Base-by-base conservation (phyloP, 768 basidiomycete species). In the Lentinula boryana region DNA sequence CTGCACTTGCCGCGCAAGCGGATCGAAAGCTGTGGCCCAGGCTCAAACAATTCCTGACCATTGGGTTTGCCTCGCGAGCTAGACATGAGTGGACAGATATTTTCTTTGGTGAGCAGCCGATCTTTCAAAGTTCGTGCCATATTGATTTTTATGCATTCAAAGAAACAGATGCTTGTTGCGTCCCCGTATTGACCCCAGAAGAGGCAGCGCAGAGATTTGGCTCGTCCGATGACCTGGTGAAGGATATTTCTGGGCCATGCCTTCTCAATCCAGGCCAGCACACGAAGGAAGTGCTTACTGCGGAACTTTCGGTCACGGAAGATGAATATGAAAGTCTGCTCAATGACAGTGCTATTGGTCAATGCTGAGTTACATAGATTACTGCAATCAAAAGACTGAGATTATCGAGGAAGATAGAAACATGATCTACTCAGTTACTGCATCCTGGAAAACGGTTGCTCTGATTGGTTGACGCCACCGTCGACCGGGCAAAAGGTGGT, bases 151-250 rank as follows among this genome's bases (percentile, higher is more conserved):
- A 56, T 7, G 8, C 40, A 32, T 21, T 59, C 43, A 18, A 66
- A 91, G 89, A 79, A 32, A 86, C 81, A 12, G 90, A 92, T 61
- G 85, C 88, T 7, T 92, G 90, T 67, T 80, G 80, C 9, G 72
- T 88, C 13, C 89, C 90, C 0, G 86, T 92, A 33, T 76, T 91
- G 31, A 78, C 82, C 4, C 80, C 86, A 0, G 66, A 72, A 27
- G 89, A 92, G 76, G 88, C 87, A 41, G 36, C 21, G 10, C 4
- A 79, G 76, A 1, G 71, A 68, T 38, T 69, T 80, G 27, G 72
- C 78, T 60, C 65, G 75, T 75, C 73, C 10, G 32, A 66, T 23
- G 33, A 4, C 4, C 15, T 5, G 15, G 12, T 46, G 12, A 46
- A 23, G 7, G 27, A 21, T 23, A 46, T 7, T 18, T 12, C 50